phyloP scores from a whole-genome alignment of 1,139 yeast genomes.

The Saccharomycopsis crataegensis region DNA sequence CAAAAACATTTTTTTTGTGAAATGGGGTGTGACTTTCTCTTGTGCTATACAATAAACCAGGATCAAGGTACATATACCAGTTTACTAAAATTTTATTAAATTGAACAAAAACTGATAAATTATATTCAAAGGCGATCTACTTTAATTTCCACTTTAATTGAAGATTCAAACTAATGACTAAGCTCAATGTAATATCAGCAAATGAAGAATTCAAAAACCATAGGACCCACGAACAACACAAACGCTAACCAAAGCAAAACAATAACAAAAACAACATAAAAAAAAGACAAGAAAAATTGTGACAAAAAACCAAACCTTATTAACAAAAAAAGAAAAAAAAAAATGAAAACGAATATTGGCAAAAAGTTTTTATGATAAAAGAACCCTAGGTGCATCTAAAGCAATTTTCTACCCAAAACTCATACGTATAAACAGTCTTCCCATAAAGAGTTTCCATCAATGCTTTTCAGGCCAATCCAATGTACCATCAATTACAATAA shows the following conservation, averaged over 20 bases:
- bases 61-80: not conserved
- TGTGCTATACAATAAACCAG: not conserved
- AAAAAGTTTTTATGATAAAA: too few relatives aligned
- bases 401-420: not conserved
- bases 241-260: not conserved
- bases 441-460: not conserved
- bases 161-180: not conserved
- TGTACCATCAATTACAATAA: constrained; percentile 9
- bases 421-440: not conserved
- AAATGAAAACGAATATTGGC: not conserved
- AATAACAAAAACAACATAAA: not conserved
- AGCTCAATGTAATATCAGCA: not conserved
- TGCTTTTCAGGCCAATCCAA: constrained; percentile 17
- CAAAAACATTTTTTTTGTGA: not conserved
- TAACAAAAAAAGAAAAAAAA: not conserved
- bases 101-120: not conserved
- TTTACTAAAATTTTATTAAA: not conserved
- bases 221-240: not conserved
- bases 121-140: not conserved
- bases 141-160: not conserved
- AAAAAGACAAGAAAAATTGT: not conserved
- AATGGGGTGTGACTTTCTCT: too few relatives aligned
- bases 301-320: not conserved
- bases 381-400: too few relatives aligned
- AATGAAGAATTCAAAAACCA: not conserved